A percentile compares a stretch with the other conserved stretches of the same genome.
Conservation (phyloP, 2,329 filamentous ascomycete species). For the Pseudogymnoascus sp. region DNA sequence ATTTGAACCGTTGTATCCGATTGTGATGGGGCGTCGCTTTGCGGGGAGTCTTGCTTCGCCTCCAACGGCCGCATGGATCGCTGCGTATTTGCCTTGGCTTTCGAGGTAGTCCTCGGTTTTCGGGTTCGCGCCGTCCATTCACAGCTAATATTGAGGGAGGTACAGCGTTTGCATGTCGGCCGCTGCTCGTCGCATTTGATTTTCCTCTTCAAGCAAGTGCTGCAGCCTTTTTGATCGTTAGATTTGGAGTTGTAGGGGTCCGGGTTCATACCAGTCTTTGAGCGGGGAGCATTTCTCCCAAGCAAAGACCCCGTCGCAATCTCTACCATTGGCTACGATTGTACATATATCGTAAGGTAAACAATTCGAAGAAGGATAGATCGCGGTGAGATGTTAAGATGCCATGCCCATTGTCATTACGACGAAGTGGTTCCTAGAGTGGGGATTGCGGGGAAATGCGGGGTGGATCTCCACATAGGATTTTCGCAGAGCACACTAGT, state of each 20-base stretch:
- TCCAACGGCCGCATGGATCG: neutral
- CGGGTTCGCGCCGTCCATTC: neutral
- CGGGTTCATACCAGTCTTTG: conserved; percentile 29
- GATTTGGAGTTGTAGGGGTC: neutral
- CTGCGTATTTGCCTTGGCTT: neutral
- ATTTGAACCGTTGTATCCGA: neutral
- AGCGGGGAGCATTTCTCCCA: conserved; percentile 25
- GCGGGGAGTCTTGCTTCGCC: neutral
- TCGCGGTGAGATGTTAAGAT: neutral
- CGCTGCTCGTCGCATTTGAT: conserved; percentile 11
- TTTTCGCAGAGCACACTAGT: no score
- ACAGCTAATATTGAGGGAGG: conserved; percentile 13
- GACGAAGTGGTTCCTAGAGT: neutral
- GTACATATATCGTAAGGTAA: neutral
- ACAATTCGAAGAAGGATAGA: neutral
- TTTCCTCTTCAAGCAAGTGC: conserved; percentile 25
- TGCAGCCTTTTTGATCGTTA: conserved; percentile 26
- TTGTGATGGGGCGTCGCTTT: neutral
- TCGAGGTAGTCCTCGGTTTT: neutral
- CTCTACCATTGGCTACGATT: neutral
- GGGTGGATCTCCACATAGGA: neutral
- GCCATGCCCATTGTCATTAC: neutral
- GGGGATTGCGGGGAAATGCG: neutral
- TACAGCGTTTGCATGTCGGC: conserved; percentile 29
- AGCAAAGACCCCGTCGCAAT: conserved; percentile 5